These are phyloP conservation scores for Didymellaceae sp. DNA, from an alignment of 2,329 filamentous ascomycete species.

Conservation along the genomic window DNA sequence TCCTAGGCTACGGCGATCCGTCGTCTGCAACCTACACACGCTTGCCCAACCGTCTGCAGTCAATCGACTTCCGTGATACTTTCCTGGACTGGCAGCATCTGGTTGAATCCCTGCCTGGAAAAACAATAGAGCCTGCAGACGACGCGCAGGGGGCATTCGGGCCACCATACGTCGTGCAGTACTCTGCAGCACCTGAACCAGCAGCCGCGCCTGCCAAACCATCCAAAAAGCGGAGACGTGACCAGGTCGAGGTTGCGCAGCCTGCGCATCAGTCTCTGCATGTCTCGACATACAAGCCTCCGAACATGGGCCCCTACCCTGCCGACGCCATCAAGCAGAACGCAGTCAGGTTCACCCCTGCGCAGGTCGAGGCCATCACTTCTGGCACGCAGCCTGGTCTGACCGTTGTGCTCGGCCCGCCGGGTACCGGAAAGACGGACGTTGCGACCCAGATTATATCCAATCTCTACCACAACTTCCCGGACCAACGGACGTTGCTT, in stretches of 20 bases:
- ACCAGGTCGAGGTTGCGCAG: conserved; percentile 68
- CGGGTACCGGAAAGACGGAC: conserved; percentile 98
- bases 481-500: conserved; percentile 86
- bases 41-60: conserved; percentile 76
- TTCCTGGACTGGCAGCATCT: conserved; percentile 96
- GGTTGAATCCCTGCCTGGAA: conserved; percentile 86
- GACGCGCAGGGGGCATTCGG: conserved; percentile 76
- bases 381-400: conserved; percentile 94
- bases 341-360: conserved; percentile 83
- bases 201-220: conserved; percentile 60
- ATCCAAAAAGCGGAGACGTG: conserved; percentile 87
- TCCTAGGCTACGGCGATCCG: conserved; percentile 95
- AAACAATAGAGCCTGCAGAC: conserved; percentile 79
- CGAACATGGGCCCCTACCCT: conserved; percentile 88
- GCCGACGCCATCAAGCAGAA: conserved; percentile 84
- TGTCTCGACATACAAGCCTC: conserved; percentile 88
- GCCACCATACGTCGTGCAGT: conserved; percentile 86
- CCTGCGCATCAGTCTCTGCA: conserved; percentile 70
- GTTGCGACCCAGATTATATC: conserved; percentile 98
- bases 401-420: conserved; percentile 91
- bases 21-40: conserved; percentile 85
- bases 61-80: conserved; percentile 89
- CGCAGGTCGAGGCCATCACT: conserved; percentile 89
- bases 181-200: conserved; percentile 48
- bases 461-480: conserved; percentile 98